Evolutionary conservation across 2,329 filamentous ascomycete species (phyloP).

Genomic region (Cercospora janseana): DNA sequence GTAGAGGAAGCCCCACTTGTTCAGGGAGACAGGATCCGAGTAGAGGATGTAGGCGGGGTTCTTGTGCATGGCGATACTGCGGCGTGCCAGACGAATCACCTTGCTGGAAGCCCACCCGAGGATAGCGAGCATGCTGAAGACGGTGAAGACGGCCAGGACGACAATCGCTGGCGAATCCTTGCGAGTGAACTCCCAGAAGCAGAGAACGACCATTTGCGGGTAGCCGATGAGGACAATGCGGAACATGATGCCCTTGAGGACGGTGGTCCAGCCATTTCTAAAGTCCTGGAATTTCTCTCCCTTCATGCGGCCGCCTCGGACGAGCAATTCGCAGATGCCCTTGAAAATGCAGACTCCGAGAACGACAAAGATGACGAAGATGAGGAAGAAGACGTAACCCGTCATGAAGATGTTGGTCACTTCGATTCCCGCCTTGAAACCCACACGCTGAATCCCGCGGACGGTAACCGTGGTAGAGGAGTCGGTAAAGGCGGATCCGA

Average conservation of each 20-base stretch:
- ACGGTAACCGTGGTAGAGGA: constrained; percentile 53
- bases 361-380: constrained; percentile 75
- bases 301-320: constrained; percentile 75
- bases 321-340: constrained; percentile 70
- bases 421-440: constrained; percentile 81
- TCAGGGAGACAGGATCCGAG: constrained; percentile 87
- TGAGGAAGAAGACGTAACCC: constrained; percentile 80
- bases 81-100: constrained; percentile 83
- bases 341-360: constrained; percentile 77
- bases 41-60: constrained; percentile 97
- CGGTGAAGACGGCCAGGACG: constrained; percentile 83
- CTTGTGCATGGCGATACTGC: constrained; percentile 86
- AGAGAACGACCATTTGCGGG: constrained; percentile 85
- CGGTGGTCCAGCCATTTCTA: constrained; percentile 88
- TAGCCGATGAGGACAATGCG: constrained; percentile 85
- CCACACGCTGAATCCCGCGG: constrained; percentile 82
- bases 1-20: constrained; percentile 98
- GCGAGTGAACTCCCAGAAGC: constrained; percentile 88
- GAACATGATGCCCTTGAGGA: constrained; percentile 91
- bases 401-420: constrained; percentile 92
- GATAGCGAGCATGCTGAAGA: constrained; percentile 74
- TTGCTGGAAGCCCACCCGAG: constrained; percentile 85
- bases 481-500: constrained; percentile 33
- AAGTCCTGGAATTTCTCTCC: constrained; percentile 87
- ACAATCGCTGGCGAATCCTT: constrained; percentile 82